phyloP scores from a whole-genome alignment of 2,329 filamentous ascomycete genomes.

The Tolypocladium amazonense region DNA sequence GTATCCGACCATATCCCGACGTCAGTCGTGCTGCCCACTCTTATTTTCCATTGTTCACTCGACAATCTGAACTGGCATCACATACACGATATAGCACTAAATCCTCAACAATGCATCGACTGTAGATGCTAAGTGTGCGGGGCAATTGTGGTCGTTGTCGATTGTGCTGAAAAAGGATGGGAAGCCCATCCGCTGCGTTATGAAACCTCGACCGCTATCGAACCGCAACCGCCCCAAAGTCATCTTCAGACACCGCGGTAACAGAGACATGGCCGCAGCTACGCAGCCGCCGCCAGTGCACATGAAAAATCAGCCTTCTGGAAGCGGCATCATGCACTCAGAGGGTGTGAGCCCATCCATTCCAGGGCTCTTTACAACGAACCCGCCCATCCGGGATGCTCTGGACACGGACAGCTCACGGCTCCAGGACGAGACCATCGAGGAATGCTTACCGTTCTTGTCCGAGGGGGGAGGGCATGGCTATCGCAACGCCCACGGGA shows the following conservation, averaged over 20 bases:
- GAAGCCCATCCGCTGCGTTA: constrained; percentile 12
- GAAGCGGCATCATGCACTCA: neutral
- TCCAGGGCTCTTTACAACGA: constrained; percentile 45
- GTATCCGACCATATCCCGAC: constrained; percentile 12
- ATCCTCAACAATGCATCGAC: neutral
- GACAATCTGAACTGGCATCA: neutral
- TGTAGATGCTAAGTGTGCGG: neutral
- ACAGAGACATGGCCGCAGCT: constrained; percentile 7
- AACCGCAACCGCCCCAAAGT: constrained; percentile 19
- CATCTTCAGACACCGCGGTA: constrained; percentile 17
- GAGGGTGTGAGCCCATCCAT: constrained; percentile 16
- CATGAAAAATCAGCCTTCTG: neutral
- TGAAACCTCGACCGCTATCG: constrained; percentile 17
- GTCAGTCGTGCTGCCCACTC: constrained; percentile 4
- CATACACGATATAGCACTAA: neutral
- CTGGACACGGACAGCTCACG: constrained; percentile 58
- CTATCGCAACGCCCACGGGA: constrained; percentile 56
- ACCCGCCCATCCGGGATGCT: constrained; percentile 53
- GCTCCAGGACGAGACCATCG: constrained; percentile 57
- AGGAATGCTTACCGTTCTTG: constrained; percentile 60
- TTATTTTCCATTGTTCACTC: constrained; percentile 3
- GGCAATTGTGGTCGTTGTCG: neutral
- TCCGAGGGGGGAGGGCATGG: constrained; percentile 35
- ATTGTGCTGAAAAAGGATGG: constrained; percentile 6
- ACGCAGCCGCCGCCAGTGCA: constrained; percentile 4